These are phyloP conservation scores for Hypoxylon lienhwacheense DNA, from an alignment of 495 filamentous ascomycete genomes.

Conservation along the genomic window DNA sequence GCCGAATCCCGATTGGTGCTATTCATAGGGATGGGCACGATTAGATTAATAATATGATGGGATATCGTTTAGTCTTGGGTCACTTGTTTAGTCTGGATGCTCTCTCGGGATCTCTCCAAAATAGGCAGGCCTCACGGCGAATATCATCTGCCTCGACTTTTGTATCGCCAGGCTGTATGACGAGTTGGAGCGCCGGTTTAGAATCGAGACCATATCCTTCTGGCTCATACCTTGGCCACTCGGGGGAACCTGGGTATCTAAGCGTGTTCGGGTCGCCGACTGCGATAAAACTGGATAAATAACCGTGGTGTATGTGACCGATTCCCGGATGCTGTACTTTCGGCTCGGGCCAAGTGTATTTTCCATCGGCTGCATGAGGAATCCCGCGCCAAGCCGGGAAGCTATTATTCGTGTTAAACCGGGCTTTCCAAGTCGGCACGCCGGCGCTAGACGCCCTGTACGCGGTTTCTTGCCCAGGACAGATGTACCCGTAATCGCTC, in stretches of 20 bases:
- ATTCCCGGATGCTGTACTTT: slow-evolving; percentile 48
- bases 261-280: slow-evolving; percentile 52
- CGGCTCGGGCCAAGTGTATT: slow-evolving; percentile 43
- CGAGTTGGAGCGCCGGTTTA: slow-evolving; percentile 27
- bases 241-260: slow-evolving; percentile 21
- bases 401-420: slow-evolving; percentile 48
- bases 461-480: slow-evolving; percentile 63
- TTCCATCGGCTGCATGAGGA: slow-evolving; percentile 51
- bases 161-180: slow-evolving; percentile 22
- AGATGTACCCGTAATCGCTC: slow-evolving; percentile 65
- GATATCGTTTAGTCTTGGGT: background rate
- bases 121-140: slow-evolving; percentile 26
- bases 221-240: slow-evolving; percentile 30
- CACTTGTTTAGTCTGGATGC: slow-evolving; percentile 26
- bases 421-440: slow-evolving; percentile 37
- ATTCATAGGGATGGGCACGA: background rate
- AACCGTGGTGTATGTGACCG: slow-evolving; percentile 50
- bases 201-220: slow-evolving; percentile 32
- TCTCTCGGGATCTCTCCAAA: slow-evolving; percentile 32
- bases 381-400: slow-evolving; percentile 56
- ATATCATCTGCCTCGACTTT: slow-evolving; percentile 28
- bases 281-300: slow-evolving; percentile 55
- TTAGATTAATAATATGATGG: slow-evolving; percentile 9
- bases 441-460: slow-evolving; percentile 49
- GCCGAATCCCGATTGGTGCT: too few species aligned